Conservation (phyloP, 805 yeast species). For the Barnettozyma sucrosica region DNA sequence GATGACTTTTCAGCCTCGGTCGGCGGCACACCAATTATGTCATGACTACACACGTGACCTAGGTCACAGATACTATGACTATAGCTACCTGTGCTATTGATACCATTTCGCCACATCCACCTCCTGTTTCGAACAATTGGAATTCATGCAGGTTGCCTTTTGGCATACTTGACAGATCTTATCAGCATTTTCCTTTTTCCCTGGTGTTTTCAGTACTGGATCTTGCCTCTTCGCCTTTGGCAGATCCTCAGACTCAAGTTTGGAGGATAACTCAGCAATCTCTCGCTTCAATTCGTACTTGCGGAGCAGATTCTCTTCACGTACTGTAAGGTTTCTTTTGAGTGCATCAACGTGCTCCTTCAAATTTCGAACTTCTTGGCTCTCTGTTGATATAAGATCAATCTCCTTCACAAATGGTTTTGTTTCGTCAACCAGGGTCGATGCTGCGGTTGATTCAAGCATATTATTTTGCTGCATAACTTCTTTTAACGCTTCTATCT, state of each 20-base stretch:
- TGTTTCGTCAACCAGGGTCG: too few species aligned
- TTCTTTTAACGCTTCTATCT: not conserved
- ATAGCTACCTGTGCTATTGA: not conserved
- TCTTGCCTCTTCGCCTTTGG: not conserved
- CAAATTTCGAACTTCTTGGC: not conserved
- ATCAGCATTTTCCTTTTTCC: not conserved
- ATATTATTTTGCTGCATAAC: not conserved
- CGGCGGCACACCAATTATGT: not conserved
- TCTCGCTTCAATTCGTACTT: not conserved
- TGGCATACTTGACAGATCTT: not conserved
- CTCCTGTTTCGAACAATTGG: not conserved
- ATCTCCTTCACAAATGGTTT: not conserved
- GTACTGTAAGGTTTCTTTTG: not conserved
- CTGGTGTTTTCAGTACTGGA: not conserved
- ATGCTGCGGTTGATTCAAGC: not conserved
- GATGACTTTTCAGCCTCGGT: not conserved
- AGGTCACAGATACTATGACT: not conserved
- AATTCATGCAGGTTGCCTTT: not conserved
- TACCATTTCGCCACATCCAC: not conserved
- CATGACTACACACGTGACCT: not conserved
- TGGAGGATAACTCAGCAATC: not conserved
- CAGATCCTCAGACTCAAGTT: not conserved
- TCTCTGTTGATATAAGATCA: not conserved
- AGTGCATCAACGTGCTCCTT: not conserved
- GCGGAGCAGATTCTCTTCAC: not conserved